A percentile compares a stretch with the other conserved stretches of the same genome.
phyloP scores from a whole-genome alignment of 345 rosid species.

The Ailanthus altissimus region DNA sequence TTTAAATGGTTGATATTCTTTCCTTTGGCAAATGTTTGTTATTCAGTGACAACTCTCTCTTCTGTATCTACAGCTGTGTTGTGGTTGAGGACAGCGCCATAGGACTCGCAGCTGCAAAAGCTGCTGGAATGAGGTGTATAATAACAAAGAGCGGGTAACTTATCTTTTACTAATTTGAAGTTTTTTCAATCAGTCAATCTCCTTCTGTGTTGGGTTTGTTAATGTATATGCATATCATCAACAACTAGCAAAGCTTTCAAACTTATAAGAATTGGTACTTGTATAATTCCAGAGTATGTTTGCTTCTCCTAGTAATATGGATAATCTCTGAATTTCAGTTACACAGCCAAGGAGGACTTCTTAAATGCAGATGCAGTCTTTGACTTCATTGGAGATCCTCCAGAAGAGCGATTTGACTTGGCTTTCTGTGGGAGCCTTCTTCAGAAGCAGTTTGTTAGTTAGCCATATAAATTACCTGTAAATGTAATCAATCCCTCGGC shows the following conservation, averaged over 20 bases:
- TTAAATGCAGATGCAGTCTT: constrained; percentile 83
- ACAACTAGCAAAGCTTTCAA: background rate
- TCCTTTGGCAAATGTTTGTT: background rate
- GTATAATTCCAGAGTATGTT: background rate
- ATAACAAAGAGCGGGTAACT: constrained; percentile 90
- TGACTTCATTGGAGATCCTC: constrained; percentile 96
- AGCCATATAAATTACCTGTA: constrained; percentile 13
- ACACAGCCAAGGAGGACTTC: constrained; percentile 91
- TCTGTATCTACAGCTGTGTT: constrained; percentile 64
- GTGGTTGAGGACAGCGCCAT: constrained; percentile 93
- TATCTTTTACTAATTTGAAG: background rate
- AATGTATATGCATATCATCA: background rate
- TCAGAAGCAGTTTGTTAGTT: constrained; percentile 75
- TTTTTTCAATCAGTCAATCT: background rate
- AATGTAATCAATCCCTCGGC: background rate
- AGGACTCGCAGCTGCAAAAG: constrained; percentile 94
- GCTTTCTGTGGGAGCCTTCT: constrained; percentile 77
- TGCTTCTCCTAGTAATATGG: background rate
- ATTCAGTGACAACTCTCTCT: background rate
- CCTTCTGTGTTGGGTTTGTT: background rate
- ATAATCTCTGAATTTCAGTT: constrained; percentile 44
- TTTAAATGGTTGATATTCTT: background rate
- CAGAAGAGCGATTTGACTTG: constrained; percentile 79
- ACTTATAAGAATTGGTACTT: background rate
- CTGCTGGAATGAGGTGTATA: constrained; percentile 95